Conservation (phyloP, 768 basidiomycete species). For the Kockovaella imperatae region DNA sequence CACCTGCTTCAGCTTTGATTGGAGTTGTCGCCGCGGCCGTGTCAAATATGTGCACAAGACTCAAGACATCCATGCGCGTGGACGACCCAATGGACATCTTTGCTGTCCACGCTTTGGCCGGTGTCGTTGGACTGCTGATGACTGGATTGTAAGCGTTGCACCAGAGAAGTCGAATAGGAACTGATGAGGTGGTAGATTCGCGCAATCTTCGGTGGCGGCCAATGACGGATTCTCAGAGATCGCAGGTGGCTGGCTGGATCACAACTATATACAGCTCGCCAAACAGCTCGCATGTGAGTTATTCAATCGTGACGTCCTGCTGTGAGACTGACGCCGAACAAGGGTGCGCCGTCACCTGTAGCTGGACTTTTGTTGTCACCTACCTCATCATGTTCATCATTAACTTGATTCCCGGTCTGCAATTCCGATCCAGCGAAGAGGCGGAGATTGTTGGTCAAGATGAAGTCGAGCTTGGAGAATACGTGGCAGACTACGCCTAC, state of each 20-base stretch:
- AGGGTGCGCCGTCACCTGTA: constrained; percentile 35
- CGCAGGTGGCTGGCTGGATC: constrained; percentile 69
- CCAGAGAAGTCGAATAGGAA: no score
- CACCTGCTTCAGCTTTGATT: constrained; percentile 66
- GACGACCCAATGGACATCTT: constrained; percentile 63
- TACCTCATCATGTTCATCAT: constrained; percentile 51
- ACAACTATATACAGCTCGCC: constrained; percentile 61
- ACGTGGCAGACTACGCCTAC: constrained; percentile 42
- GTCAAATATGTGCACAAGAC: constrained; percentile 92
- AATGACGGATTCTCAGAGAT: constrained; percentile 63
- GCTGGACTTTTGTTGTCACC: constrained; percentile 45
- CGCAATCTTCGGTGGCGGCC: constrained; percentile 62
- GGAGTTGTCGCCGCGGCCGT: constrained; percentile 73
- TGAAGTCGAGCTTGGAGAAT: constrained; percentile 43
- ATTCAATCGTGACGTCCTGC: no score
- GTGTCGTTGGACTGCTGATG: constrained; percentile 51
- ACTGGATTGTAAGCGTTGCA: constrained; percentile 54
- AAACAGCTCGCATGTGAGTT: constrained; percentile 70
- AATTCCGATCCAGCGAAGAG: constrained; percentile 53
- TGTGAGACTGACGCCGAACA: no score
- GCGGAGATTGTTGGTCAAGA: constrained; percentile 68
- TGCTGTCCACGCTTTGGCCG: constrained; percentile 51
- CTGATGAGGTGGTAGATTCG: constrained; percentile 50
- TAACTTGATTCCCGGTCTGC: constrained; percentile 75
- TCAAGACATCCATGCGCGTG: constrained; percentile 62